Base-by-base conservation (phyloP, 176 grass and related monocot species). In the Paspalum vaginatum region DNA sequence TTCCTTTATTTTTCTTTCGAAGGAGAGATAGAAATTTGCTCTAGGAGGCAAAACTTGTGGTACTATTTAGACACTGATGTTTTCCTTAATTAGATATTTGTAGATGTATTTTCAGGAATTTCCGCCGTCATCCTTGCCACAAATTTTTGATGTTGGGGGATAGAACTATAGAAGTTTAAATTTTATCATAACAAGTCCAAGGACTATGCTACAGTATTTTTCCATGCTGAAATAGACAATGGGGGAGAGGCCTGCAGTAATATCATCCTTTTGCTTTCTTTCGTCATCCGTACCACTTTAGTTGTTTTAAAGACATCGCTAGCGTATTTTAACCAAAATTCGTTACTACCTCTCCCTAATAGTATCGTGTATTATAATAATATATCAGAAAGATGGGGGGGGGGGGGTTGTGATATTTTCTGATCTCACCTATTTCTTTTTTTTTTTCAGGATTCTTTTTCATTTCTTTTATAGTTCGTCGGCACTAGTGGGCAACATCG, bases 261-360 rank as follows among this genome's bases (percentile, higher is more conserved):
- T 11, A 18, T 15, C 51, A 58, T 9, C 63, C 68, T 62, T 68
- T 80, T 63, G 38, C 38, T 54, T 42, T 42, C 45, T 57, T 87
- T 67, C 68, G 54, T 85, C 70, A 21, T n/a, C n/a, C n/a, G 46
- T 45, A 6, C 49, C 77, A 26, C 81, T 76, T 85, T 81, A 75
- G 62, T 54, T 70, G 32, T 55, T 84, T 68, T 47, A 61, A 75
- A 27, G 14, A 54, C 76, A 69, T 80, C 45, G 61, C 38, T 21
- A 83, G 16, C 21, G 10, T 65, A 61, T 79, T 74, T 78, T 72
- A 46, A 74, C 51, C 21, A 20, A 44, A 68, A 41, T 48, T 68
- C 54, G 67, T 14, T 74, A 51, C 47, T 61, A 50, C 15, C 25
- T 76, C 47, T 51, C 20, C 10, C 49, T 48, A 25, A 39, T 8